These are phyloP conservation scores for Coemansia sp. DNA, from an alignment of 192 early-diverging fungal genomes.

Conservation along the genomic window DNA sequence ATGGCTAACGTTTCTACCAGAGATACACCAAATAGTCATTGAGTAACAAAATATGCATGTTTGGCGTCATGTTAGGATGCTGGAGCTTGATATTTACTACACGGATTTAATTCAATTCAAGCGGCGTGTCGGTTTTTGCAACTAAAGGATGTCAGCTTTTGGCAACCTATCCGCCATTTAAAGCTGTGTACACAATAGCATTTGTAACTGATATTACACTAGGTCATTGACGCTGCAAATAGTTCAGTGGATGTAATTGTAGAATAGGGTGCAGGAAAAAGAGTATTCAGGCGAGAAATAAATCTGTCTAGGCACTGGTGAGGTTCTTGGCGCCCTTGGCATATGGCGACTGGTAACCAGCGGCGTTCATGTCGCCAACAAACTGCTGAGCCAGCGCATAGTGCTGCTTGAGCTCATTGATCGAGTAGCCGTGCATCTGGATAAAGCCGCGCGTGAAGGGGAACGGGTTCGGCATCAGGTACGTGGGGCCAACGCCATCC, in stretches of 20 bases:
- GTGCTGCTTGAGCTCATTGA: conserved; percentile 35
- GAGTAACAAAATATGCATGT: too few species aligned
- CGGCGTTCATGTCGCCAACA: conserved; percentile 44
- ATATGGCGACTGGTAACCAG: conserved; percentile 49
- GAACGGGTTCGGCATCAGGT: conserved; percentile 50
- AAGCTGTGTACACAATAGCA: too few species aligned
- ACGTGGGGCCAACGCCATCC: conserved; percentile 27
- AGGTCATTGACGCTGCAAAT: too few species aligned
- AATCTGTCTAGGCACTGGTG: not conserved
- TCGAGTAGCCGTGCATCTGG: conserved; percentile 46
- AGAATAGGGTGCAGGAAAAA: not conserved
- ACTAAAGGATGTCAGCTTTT: too few species aligned
- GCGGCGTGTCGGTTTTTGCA: too few species aligned
- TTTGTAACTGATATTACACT: too few species aligned
- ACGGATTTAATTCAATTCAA: too few species aligned
- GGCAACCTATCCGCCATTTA: too few species aligned
- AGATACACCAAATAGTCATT: too few species aligned
- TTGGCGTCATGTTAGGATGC: too few species aligned
- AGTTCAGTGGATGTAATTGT: not conserved
- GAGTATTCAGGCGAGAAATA: not conserved
- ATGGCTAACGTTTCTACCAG: too few species aligned
- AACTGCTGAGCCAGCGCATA: conserved; percentile 39
- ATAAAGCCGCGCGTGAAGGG: conserved; percentile 28
- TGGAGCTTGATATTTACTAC: too few species aligned
- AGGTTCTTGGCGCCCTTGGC: conserved; percentile 26